These are phyloP conservation scores for Venturia asperata DNA, from an alignment of 2,329 filamentous ascomycete genomes.

Conservation along the genomic window DNA sequence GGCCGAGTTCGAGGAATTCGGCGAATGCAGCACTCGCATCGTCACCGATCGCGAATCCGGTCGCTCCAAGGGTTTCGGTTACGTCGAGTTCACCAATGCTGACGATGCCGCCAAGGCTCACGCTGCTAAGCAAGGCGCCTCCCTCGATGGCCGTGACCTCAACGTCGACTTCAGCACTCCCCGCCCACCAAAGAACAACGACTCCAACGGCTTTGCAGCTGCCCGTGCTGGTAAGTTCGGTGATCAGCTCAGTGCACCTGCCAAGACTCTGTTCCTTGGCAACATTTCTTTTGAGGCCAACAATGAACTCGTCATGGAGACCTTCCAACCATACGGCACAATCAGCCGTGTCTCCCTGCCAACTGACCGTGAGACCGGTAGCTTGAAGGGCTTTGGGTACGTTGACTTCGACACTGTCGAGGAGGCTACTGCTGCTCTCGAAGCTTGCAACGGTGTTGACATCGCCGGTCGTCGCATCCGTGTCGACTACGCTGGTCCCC, in stretches of 20 bases:
- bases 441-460: slow-evolving; percentile 62
- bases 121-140: slow-evolving; percentile 56
- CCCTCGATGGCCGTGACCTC: slow-evolving; percentile 66
- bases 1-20: slow-evolving; percentile 73
- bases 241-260: slow-evolving; percentile 70
- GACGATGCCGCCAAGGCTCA: slow-evolving; percentile 65
- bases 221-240: slow-evolving; percentile 63
- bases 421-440: slow-evolving; percentile 70
- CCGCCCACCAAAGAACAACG: slow-evolving; percentile 46
- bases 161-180: slow-evolving; percentile 73
- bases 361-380: slow-evolving; percentile 76
- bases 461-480: slow-evolving; percentile 68
- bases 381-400: slow-evolving; percentile 89
- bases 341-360: slow-evolving; percentile 79
- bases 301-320: slow-evolving; percentile 65
- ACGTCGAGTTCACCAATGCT: slow-evolving; percentile 72
- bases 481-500: slow-evolving; percentile 71
- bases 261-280: slow-evolving; percentile 83
- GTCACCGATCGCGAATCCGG: slow-evolving; percentile 75
- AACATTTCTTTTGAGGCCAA: slow-evolving; percentile 81
- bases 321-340: slow-evolving; percentile 64
- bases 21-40: slow-evolving; percentile 62
- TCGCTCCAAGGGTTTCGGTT: slow-evolving; percentile 87
- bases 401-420: slow-evolving; percentile 76
- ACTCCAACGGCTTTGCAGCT: slow-evolving; percentile 37